phyloP scores from a whole-genome alignment of 2,329 filamentous ascomycete species.

The Paracorniculantispora psalliotae region DNA sequence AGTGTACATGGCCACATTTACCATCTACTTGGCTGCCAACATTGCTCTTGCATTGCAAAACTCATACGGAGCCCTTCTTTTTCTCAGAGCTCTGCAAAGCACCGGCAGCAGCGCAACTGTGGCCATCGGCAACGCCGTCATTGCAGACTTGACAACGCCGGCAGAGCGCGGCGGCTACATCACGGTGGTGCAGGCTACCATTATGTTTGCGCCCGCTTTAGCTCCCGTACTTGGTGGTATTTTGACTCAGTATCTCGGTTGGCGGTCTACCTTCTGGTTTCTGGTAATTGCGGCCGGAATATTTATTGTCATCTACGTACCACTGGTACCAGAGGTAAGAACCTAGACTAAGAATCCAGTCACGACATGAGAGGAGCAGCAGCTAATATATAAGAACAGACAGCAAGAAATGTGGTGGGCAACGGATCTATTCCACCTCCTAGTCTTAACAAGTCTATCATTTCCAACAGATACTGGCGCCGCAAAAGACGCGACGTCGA shows the following conservation, averaged over 20 bases:
- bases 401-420: constrained; percentile 39
- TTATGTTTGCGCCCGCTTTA: constrained; percentile 36
- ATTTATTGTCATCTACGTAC: constrained; percentile 38
- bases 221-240: constrained; percentile 50
- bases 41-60: constrained; percentile 28
- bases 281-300: constrained; percentile 38
- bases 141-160: constrained; percentile 52
- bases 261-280: constrained; percentile 54
- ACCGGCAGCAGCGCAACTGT: constrained; percentile 50
- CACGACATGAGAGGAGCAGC: neutral
- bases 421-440: constrained; percentile 39
- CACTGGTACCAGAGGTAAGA: constrained; percentile 26
- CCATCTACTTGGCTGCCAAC: constrained; percentile 8
- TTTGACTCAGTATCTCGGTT: constrained; percentile 46
- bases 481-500: constrained; percentile 16
- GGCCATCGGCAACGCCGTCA: constrained; percentile 46
- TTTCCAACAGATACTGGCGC: constrained; percentile 12
- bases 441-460: constrained; percentile 19
- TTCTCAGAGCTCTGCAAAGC: constrained; percentile 46
- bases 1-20: neutral
- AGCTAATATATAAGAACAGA: constrained; percentile 19
- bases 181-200: constrained; percentile 38
- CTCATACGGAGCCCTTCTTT: constrained; percentile 39
- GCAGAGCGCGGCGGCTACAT: constrained; percentile 53
- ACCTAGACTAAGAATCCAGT: neutral